These are phyloP conservation scores for Herpetomonas tarakana DNA, from an alignment of 208 protist species.

Conservation along the genomic window DNA sequence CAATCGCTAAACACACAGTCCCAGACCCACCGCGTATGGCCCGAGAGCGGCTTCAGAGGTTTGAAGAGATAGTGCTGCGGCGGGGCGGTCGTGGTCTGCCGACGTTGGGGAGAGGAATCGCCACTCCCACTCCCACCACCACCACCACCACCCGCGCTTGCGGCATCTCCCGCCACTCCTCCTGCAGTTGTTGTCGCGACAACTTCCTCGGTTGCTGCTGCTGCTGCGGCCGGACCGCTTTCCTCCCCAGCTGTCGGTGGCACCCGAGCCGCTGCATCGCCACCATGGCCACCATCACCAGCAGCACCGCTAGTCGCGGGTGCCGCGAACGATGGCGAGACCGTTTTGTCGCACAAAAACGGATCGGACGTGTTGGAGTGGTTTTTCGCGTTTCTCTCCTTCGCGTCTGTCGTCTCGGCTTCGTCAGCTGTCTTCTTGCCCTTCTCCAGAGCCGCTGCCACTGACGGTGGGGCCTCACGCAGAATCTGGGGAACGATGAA, in stretches of 20 bases:
- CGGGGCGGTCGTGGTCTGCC: background rate
- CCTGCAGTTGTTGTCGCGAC: slow-evolving; percentile 2
- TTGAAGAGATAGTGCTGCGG: slow-evolving; percentile 24
- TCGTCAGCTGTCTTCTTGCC: too few relatives aligned
- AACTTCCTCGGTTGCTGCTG: background rate
- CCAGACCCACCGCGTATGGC: slow-evolving; percentile 85
- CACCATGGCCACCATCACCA: too few relatives aligned
- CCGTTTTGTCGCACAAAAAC: too few relatives aligned
- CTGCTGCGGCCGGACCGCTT: background rate
- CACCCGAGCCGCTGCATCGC: too few relatives aligned
- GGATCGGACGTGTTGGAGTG: too few relatives aligned
- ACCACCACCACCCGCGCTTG: background rate
- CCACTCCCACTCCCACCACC: background rate
- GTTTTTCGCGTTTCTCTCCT: too few relatives aligned
- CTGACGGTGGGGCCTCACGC: slow-evolving; percentile 7
- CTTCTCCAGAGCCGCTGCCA: too few relatives aligned
- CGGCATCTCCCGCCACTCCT: background rate
- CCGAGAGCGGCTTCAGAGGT: slow-evolving; percentile 56
- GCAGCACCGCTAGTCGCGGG: too few relatives aligned
- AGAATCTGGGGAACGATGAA: slow-evolving; percentile 53
- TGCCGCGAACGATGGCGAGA: too few relatives aligned
- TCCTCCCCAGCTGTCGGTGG: too few relatives aligned
- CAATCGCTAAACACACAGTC: slow-evolving; percentile 82
- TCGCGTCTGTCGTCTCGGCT: too few relatives aligned
- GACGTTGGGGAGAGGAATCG: background rate